Base-by-base conservation (phyloP, 495 filamentous ascomycete genomes). In the Aspergillus nidulans region DNA sequence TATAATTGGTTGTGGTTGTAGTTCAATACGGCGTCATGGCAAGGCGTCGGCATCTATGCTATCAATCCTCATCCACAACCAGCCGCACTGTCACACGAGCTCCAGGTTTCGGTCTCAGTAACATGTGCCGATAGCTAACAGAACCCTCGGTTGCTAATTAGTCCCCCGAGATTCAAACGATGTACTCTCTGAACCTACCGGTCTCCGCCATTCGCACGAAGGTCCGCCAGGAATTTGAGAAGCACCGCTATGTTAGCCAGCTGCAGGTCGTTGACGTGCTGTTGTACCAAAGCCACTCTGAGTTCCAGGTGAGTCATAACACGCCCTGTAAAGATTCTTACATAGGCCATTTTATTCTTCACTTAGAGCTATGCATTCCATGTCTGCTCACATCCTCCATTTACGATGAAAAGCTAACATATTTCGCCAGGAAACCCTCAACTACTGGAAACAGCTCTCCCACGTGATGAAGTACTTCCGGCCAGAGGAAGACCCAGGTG, bases 381-480 rank as follows among this genome's bases (percentile, higher is more conserved):
- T 34, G n/a, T 20, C 7, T 12, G 8, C 16, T 1, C 12, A n/a
- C 26, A 21, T 49, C 15, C 6, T 10, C 19, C 15, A 12, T 2
- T 19, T 10, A 49, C 8, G 6, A 39, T 7, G 10, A 53, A 32
- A n/a, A 16, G 41, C 51, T 44, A 49, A 58, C 46, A 28, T 13
- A 0, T 12, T 30, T 5, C 36, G 8, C 41, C 32, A 96, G 91
- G 94, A 98, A 83, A 97, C 91, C 32, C 81, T 97, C 77, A 98
- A 97, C 74, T 98, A 87, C 82, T 98, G 95, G 94, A 96, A 96
- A 75, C 95, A 97, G 76, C 80, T 92, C 49, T 87, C 89, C 44
- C 94, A 98, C 68, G 83, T 98, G 60, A 89, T 98, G 80, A 95
- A 96, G 66, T 98, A 95, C 75, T 98, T 97, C 81, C 82, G 90